Percentiles rank a stretch among this genome's conserved stretches.
Conservation (phyloP, 2,329 filamentous ascomycete genomes). For the Penicillium sp. region DNA sequence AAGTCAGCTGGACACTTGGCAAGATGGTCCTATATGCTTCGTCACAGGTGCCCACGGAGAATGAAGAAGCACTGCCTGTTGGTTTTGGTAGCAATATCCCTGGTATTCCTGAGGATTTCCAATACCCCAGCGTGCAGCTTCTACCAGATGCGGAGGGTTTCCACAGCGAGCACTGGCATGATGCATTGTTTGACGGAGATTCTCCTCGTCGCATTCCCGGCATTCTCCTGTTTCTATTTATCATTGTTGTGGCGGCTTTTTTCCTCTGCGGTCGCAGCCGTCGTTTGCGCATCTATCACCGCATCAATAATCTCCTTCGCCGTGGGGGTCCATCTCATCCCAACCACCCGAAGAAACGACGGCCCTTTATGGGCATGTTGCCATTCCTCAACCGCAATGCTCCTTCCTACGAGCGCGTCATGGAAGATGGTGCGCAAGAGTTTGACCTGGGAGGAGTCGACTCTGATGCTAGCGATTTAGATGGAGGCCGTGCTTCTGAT, state of each 20-base stretch:
- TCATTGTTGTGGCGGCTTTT: constrained; percentile 68
- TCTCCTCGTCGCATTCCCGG: constrained; percentile 69
- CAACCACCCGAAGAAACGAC: constrained; percentile 47
- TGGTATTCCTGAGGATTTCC: constrained; percentile 72
- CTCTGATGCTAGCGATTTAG: constrained; percentile 52
- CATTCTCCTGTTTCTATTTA: constrained; percentile 72
- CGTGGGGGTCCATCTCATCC: constrained; percentile 33
- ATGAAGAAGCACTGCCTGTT: constrained; percentile 67
- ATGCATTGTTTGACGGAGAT: constrained; percentile 63
- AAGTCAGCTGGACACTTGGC: constrained; percentile 95
- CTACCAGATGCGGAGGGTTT: constrained; percentile 33
- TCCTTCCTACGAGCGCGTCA: constrained; percentile 73
- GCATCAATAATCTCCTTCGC: constrained; percentile 44
- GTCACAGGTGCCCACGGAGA: constrained; percentile 73
- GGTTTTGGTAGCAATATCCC: constrained; percentile 87
- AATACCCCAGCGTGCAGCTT: constrained; percentile 60
- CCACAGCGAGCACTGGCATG: constrained; percentile 57
- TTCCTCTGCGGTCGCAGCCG: constrained; percentile 79
- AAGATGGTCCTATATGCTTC: constrained; percentile 96
- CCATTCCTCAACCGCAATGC: constrained; percentile 36
- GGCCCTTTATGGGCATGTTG: constrained; percentile 62
- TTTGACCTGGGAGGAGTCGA: constrained; percentile 74
- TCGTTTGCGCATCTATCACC: constrained; percentile 60
- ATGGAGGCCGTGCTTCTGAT: constrained; percentile 63
- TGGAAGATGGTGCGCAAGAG: constrained; percentile 73